These are phyloP conservation scores for Fusarium guadeloupense DNA, from an alignment of 2,329 filamentous ascomycete species.

Conservation along the genomic window DNA sequence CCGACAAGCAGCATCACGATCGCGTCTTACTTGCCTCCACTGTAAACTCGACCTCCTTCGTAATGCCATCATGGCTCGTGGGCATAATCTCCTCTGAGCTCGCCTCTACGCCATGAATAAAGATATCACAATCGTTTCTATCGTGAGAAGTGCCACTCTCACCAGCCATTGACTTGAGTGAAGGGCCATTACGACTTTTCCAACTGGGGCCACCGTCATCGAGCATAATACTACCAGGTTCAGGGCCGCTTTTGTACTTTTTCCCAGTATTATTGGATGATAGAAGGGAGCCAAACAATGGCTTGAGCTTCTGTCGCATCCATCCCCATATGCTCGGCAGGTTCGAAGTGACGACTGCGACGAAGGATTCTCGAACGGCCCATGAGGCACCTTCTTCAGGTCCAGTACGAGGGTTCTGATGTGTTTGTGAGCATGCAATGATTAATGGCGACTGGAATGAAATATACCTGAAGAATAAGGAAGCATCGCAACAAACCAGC, in stretches of 20 bases:
- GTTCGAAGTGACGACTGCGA: conserved; percentile 51
- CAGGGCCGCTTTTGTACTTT: conserved; percentile 32
- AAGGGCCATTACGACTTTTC: conserved; percentile 27
- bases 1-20: background rate
- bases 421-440: background rate
- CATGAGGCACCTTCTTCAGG: conserved; percentile 48
- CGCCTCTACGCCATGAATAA: conserved; percentile 30
- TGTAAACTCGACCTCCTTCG: conserved; percentile 36
- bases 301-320: conserved; percentile 41
- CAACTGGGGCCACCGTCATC: conserved; percentile 29
- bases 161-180: conserved; percentile 9
- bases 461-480: conserved; percentile 48
- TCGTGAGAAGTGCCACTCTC: background rate
- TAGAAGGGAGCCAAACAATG: conserved; percentile 37
- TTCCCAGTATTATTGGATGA: conserved; percentile 32
- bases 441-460: background rate
- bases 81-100: conserved; percentile 38
- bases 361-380: conserved; percentile 53
- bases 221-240: conserved; percentile 40
- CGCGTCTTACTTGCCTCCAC: conserved; percentile 15
- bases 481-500: conserved; percentile 50
- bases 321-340: conserved; percentile 47
- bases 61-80: conserved; percentile 5
- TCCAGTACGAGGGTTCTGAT: conserved; percentile 49
- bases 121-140: conserved; percentile 11